These are phyloP conservation scores for Aquilaria agallochum DNA, from an alignment of 441 rosid genomes.

Conservation along the genomic window DNA sequence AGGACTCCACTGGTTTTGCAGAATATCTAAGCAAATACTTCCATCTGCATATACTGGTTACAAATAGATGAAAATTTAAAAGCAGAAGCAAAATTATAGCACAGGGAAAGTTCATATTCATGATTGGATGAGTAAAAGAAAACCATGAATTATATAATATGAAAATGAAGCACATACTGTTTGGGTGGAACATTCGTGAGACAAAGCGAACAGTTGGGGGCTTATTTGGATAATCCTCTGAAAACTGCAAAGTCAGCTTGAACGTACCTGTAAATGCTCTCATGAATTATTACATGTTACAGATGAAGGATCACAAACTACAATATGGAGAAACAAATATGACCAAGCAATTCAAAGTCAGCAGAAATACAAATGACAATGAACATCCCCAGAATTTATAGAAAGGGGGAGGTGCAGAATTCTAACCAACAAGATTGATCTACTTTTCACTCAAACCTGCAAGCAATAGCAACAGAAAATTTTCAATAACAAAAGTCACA, in stretches of 20 bases:
- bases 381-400: too few species aligned
- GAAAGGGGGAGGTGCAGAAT: too few species aligned
- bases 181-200: conserved; percentile 53
- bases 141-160: background rate
- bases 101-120: too few species aligned
- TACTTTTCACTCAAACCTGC: background rate
- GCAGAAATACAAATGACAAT: too few species aligned
- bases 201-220: conserved; percentile 50
- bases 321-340: too few species aligned
- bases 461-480: background rate
- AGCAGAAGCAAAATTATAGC: too few species aligned
- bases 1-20: conserved; percentile 76
- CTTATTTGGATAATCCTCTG: conserved; percentile 57
- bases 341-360: too few species aligned
- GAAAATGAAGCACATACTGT: conserved; percentile 26
- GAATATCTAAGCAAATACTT: conserved; percentile 62
- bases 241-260: conserved; percentile 42
- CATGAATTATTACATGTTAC: conserved; percentile 2
- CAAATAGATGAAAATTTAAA: background rate
- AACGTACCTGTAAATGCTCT: conserved; percentile 37
- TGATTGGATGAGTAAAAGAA: background rate
- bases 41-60: conserved; percentile 64
- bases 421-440: too few species aligned
- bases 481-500: background rate
- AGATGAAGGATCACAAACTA: background rate